Evolutionary conservation across 306 rosid genomes (phyloP), one percentile per base, ranked within the genome.

Genomic region (Quercus robur): DNA sequence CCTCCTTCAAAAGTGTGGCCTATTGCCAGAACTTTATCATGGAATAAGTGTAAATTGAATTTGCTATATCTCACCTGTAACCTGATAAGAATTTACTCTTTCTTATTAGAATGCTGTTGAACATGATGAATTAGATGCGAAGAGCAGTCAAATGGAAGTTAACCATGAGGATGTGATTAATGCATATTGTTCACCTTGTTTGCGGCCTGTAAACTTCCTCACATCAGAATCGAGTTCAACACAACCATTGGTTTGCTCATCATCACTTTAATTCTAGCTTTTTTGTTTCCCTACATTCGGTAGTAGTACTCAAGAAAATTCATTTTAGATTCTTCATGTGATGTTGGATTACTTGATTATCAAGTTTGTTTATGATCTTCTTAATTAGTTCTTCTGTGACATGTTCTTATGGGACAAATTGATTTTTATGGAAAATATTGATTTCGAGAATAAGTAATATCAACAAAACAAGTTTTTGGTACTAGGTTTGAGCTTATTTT

Each of bases 111-210:
- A 88, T 55, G 96, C 97, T 17, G 88, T 85, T 80, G 95, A 88
- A 86, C 89, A 85, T 78, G 99, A 93, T 78, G 97, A 91, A 64
- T 74, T 84, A 71, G 96, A 95, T 82, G 79, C 83, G 76, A 82
- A 77, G 73, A 66, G 79, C 46, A 86, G 86, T 70, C 78, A 55
- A 12, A 66, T 86, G 91, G 92, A 90, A 73, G 75, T 88, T n/a
- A 88, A 87, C 78, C 80, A 82, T 71, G 90, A 87, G 86, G 89
- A 83, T 80, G 94, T 95, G 17, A 85, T 84, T 15, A 78, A 75
- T 75, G 96, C 99, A 21, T 91, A 95, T 75, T 74, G 86, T 78
- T 91, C 90, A 51, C 95, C 97, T 30, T 83, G 93, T 77, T 62
- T 95, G 75, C 85, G 81, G 71, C 91, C 97, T 6, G 80, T 85